These are phyloP conservation scores for Pseudogymnoascus sp. DNA, from an alignment of 2,329 filamentous ascomycete species.

Conservation along the genomic window DNA sequence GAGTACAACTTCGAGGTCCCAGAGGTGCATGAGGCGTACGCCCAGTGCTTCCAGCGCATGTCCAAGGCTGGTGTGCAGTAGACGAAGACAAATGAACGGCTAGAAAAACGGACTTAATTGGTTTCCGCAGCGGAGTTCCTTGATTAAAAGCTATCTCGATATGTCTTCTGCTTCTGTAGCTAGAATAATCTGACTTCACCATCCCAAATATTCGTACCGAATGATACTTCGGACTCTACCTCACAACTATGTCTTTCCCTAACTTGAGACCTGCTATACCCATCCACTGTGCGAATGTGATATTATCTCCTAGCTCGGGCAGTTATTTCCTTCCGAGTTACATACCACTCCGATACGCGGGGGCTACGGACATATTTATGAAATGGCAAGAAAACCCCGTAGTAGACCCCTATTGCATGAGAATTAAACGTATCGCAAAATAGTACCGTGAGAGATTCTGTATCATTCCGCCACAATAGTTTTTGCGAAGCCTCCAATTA, in stretches of 20 bases:
- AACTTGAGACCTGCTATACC: neutral
- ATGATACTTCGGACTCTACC: neutral
- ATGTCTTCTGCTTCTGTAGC: neutral
- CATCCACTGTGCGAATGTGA: neutral
- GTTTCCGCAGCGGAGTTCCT: neutral
- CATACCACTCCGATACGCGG: neutral
- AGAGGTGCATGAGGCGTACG: constrained; percentile 56
- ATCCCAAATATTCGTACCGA: neutral
- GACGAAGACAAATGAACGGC: constrained; percentile 12
- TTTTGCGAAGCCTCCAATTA: neutral
- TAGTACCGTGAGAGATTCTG: neutral
- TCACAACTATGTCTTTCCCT: neutral
- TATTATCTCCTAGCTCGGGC: neutral
- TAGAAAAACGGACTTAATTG: constrained; percentile 3
- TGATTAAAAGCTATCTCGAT: constrained; percentile 1
- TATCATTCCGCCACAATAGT: neutral
- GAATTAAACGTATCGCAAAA: neutral
- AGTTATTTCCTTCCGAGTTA: neutral
- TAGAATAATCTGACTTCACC: constrained; percentile 7
- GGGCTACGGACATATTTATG: neutral
- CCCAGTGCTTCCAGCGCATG: constrained; percentile 56
- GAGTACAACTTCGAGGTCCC: constrained; percentile 52
- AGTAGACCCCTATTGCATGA: neutral
- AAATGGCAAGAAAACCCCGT: neutral
- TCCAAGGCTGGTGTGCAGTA: constrained; percentile 47